Evolutionary conservation across 176 grass and related monocot species (phyloP).

Genomic region (Puya raimondii): DNA sequence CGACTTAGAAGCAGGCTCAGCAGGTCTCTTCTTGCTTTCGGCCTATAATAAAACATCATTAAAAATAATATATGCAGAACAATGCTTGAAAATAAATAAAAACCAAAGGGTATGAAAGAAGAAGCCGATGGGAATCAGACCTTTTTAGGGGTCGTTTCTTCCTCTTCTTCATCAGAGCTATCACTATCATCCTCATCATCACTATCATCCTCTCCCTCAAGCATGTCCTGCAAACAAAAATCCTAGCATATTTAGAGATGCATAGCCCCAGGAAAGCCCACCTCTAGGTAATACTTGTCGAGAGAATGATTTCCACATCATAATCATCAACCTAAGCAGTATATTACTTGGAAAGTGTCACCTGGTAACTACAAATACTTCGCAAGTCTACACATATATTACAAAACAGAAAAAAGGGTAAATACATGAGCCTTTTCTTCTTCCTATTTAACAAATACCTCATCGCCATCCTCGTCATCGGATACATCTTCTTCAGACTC

Average conservation of each 20-base stretch:
- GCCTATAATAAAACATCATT: slow-evolving; percentile 20
- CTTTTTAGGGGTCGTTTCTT: slow-evolving; percentile 67
- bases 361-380: too few species aligned
- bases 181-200: slow-evolving; percentile 22
- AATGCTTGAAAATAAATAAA: not conserved
- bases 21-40: slow-evolving; percentile 54
- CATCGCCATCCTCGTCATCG: slow-evolving; percentile 18
- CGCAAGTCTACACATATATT: too few species aligned
- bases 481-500: slow-evolving; percentile 4
- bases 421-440: not conserved
- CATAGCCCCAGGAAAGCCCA: too few species aligned
- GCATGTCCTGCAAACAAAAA: slow-evolving; percentile 14
- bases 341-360: too few species aligned
- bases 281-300: too few species aligned
- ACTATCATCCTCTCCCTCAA: slow-evolving; percentile 12
- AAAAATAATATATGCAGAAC: not conserved
- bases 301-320: too few species aligned
- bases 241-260: not conserved
- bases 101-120: not conserved
- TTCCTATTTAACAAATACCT: slow-evolving; percentile 1
- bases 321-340: too few species aligned
- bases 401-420: not conserved
- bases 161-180: slow-evolving; percentile 43
- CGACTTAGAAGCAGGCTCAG: slow-evolving; percentile 32
- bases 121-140: slow-evolving; percentile 10